A percentile compares a stretch with the other conserved stretches of the same genome.
phyloP scores from a whole-genome alignment of 805 yeast genomes.

The Scheffersomyces spartinae region DNA sequence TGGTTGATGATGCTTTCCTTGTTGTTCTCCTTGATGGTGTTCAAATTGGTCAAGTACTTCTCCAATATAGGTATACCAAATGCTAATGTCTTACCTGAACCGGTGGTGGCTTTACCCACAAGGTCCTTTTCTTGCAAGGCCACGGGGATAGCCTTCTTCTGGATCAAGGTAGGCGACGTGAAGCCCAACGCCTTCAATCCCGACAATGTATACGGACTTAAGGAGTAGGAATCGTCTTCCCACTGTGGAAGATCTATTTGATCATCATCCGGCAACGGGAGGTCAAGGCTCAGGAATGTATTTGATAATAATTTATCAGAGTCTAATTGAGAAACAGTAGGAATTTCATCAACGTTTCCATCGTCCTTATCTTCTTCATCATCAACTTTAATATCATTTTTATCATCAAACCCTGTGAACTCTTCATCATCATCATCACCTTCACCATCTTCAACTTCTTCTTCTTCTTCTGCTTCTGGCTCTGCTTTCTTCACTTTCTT shows the following conservation, averaged over 20 bases:
- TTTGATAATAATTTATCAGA: slow-evolving; percentile 14
- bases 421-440: slow-evolving; percentile 8
- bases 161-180: slow-evolving; percentile 73
- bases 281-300: slow-evolving; percentile 17
- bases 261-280: slow-evolving; percentile 18
- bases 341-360: slow-evolving; percentile 5
- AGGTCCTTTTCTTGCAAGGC: slow-evolving; percentile 69
- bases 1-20: slow-evolving; percentile 14
- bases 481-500: slow-evolving; percentile 10
- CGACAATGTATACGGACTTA: slow-evolving; percentile 46
- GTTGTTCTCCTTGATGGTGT: slow-evolving; percentile 5
- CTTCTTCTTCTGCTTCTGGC: slow-evolving; percentile 6
- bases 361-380: slow-evolving; percentile 3
- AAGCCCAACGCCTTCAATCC: slow-evolving; percentile 54
- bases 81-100: slow-evolving; percentile 95
- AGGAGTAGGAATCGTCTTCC: slow-evolving; percentile 31
- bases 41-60: slow-evolving; percentile 28
- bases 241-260: slow-evolving; percentile 49
- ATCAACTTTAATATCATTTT: slow-evolving; percentile 1
- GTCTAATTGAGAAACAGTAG: slow-evolving; percentile 1
- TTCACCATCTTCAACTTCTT: slow-evolving; percentile 11
- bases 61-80: slow-evolving; percentile 90
- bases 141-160: slow-evolving; percentile 59
- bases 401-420: slow-evolving; percentile 1
- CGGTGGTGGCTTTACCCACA: slow-evolving; percentile 94